Base-by-base conservation (phyloP, 495 filamentous ascomycete species). In the Staphylotrichum tortipilum region DNA sequence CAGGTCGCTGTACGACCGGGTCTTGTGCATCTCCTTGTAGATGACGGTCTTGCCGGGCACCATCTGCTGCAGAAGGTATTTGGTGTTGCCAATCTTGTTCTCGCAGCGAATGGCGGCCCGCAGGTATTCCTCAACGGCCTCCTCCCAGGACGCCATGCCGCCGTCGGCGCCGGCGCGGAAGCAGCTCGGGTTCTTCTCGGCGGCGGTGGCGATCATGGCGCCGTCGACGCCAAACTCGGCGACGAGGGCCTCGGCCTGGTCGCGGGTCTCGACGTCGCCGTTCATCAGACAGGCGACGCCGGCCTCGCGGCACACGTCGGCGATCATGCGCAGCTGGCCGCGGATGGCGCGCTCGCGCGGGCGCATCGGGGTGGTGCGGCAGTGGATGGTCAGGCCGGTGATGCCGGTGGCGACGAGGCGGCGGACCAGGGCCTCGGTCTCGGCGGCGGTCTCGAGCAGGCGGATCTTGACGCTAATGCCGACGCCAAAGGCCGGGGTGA, bases 401-500 rank as follows among this genome's bases (percentile, higher is more conserved):
- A 98, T 96, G 0, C 94, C 92, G 1, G 92, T 97, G 8, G 65
- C 71, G 37, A 84, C 82, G 2, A 98, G 76, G 47, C 78, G 73
- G 19, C 78, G 74, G 26, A 98, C 92, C 29, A 97, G 69, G 1
- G 61, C 66, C 49, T 85, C 78, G 2, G 92, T 97, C 55, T 78
- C 59, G 50, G 81, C 80, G 0, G 81, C 72, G 4, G 81, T 86
- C 46, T 89, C 85, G 0, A 98, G 76, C 29, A 98, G 72, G 12
- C 94, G 80, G 35, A 98, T 97, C 72, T 97, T 98, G 29, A 97
- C 92, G 35, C 84, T 89, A 54, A 97, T 88, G 7, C 91, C 90
- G 58, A 97, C 88, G 45, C 88, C 77, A 62, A 83, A 85, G 18
- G 79, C 78, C 19, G 76, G 76, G 3, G 80, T 79, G 18, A 98